Evolutionary conservation across 805 yeast genomes (phyloP).

Genomic region (Priceomyces castillae): DNA sequence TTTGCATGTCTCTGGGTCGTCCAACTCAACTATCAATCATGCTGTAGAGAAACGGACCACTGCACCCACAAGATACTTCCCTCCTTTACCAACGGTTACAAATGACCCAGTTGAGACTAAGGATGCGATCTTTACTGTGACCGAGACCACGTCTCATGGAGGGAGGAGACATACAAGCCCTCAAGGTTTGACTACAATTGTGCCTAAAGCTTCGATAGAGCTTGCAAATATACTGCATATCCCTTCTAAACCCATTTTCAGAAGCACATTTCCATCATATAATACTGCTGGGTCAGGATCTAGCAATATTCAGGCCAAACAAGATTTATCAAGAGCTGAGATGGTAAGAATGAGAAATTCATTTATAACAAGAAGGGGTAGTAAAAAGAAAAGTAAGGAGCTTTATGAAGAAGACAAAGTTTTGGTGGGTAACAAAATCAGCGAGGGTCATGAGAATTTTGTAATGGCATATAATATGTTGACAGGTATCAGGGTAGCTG

Average conservation of each 20-base stretch:
- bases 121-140: neutral
- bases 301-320: neutral
- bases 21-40: constrained; percentile 2
- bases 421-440: constrained; percentile 73
- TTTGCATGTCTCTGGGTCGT: constrained; percentile 5
- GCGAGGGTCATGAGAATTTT: constrained; percentile 91
- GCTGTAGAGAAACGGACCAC: neutral
- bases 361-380: constrained; percentile 41
- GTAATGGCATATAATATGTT: constrained; percentile 96
- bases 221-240: constrained; percentile 1
- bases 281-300: constrained; percentile 8
- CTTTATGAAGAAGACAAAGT: constrained; percentile 54
- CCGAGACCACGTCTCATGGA: neutral
- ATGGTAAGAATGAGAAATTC: constrained; percentile 51
- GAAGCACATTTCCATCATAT: constrained; percentile 19
- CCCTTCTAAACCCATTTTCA: constrained; percentile 9
- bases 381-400: constrained; percentile 41
- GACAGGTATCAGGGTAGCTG: constrained; percentile 94
- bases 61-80: neutral
- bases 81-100: neutral
- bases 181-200: neutral
- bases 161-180: constrained; percentile 17
- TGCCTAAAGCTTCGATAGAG: constrained; percentile 2
- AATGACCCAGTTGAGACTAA: neutral
- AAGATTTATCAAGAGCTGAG: constrained; percentile 39